Evolutionary conservation across 2,329 filamentous ascomycete species (phyloP).

Genomic region (Pestalotiopsis sp.): DNA sequence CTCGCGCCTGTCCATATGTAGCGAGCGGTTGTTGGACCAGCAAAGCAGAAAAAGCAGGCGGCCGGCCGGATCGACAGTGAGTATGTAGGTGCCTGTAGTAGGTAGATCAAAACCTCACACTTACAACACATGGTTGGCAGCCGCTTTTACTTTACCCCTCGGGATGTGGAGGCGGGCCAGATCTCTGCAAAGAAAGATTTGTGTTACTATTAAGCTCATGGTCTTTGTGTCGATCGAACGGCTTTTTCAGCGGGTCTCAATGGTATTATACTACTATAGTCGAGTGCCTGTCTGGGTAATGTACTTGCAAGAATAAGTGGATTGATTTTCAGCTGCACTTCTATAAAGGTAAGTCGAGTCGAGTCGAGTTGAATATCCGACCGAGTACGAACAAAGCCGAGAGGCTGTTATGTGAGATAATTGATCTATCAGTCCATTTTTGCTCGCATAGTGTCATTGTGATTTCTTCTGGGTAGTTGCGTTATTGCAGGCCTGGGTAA

Average conservation of each 20-base stretch:
- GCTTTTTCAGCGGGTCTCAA: not conserved
- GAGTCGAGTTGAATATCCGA: not conserved
- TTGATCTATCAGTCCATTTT: not conserved
- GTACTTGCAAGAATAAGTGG: no score
- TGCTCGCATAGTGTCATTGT: not conserved
- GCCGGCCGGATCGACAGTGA: not conserved
- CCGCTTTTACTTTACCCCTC: not conserved
- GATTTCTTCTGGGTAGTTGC: not conserved
- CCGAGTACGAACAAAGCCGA: not conserved
- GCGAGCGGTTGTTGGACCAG: not conserved
- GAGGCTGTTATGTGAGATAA: not conserved
- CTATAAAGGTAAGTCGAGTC: not conserved
- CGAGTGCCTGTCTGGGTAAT: not conserved
- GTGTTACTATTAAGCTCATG: not conserved
- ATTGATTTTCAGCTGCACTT: not conserved
- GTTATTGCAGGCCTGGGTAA: not conserved
- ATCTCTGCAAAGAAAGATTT: not conserved
- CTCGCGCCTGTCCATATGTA: not conserved
- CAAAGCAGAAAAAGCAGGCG: no score
- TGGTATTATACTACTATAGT: not conserved
- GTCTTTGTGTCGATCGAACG: not conserved
- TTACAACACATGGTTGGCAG: not conserved
- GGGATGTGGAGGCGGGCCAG: not conserved
- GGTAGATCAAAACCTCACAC: not conserved
- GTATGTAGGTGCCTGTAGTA: not conserved